These are phyloP conservation scores for Yarrowia sp. DNA, from an alignment of 805 yeast species.

Conservation along the genomic window DNA sequence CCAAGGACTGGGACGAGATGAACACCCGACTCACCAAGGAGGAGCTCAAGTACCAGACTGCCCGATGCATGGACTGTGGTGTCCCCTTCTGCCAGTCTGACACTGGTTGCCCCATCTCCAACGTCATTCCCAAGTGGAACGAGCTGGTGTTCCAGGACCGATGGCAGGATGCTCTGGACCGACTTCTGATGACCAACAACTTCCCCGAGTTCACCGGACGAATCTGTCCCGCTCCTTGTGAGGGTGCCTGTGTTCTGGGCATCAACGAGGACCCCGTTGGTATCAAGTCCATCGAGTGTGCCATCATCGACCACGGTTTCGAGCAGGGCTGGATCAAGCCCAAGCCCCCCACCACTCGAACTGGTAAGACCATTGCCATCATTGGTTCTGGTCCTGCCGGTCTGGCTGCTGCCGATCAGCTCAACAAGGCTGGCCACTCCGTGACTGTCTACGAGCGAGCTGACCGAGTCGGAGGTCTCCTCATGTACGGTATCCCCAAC, in stretches of 20 bases:
- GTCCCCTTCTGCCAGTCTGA: slow-evolving; percentile 98
- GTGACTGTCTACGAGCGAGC: slow-evolving; percentile 93
- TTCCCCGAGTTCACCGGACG: slow-evolving; percentile 99
- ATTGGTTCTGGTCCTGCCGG: slow-evolving; percentile 99
- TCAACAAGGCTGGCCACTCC: slow-evolving; percentile 92
- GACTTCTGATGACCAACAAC: slow-evolving; percentile 93
- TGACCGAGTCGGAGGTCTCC: slow-evolving; percentile 94
- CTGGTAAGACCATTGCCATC: slow-evolving; percentile 84
- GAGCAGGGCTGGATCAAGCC: slow-evolving; percentile 97
- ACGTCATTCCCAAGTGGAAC: slow-evolving; percentile 97
- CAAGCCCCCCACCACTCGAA: slow-evolving; percentile 74
- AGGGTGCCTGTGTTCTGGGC: slow-evolving; percentile 94
- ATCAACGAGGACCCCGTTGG: slow-evolving; percentile 96
- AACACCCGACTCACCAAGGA: slow-evolving; percentile 80
- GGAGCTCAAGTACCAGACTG: slow-evolving; percentile 89
- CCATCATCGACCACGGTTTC: slow-evolving; percentile 94
- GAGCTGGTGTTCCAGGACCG: slow-evolving; percentile 93
- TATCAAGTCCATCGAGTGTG: slow-evolving; percentile 93
- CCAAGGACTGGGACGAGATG: slow-evolving; percentile 92
- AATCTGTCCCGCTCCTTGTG: slow-evolving; percentile 99
- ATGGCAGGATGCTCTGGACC: slow-evolving; percentile 92
- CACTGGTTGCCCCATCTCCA: slow-evolving; percentile 97
- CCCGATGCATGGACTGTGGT: slow-evolving; percentile 99
- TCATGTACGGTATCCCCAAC: slow-evolving; percentile 99
- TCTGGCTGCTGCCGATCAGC: slow-evolving; percentile 94